Conservation (phyloP, 768 basidiomycete genomes). For the Mycena filopes region DNA sequence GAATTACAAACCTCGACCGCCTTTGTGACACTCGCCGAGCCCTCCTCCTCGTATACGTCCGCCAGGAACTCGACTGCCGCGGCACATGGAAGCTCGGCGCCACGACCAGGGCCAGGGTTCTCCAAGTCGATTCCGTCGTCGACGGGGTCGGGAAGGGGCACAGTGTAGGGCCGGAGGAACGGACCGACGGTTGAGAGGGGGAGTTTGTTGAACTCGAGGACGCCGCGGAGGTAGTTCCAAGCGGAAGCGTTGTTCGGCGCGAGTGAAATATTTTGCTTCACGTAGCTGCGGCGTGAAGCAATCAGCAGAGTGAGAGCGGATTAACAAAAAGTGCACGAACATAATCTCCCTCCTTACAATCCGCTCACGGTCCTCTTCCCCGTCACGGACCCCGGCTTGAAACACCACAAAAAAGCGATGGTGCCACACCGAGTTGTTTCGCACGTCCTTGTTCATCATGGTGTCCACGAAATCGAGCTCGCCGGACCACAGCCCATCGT, state of each 20-base stretch:
- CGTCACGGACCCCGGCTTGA: constrained; percentile 67
- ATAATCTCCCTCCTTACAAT: constrained; percentile 76
- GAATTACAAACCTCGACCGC: constrained; percentile 58
- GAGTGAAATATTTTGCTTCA: constrained; percentile 83
- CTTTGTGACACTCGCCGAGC: constrained; percentile 55
- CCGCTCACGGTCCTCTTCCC: constrained; percentile 70
- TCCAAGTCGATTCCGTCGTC: constrained; percentile 62
- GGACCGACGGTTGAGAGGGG: constrained; percentile 65
- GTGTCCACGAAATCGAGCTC: constrained; percentile 82
- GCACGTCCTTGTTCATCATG: constrained; percentile 78
- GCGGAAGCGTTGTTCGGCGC: constrained; percentile 95
- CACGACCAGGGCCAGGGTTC: constrained; percentile 71
- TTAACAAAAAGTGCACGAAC: constrained; percentile 59
- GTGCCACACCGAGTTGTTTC: constrained; percentile 99
- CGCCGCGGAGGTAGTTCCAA: constrained; percentile 96
- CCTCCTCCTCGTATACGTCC: constrained; percentile 73
- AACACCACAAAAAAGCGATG: constrained; percentile 92
- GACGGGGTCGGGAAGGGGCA: constrained; percentile 55
- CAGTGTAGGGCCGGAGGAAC: constrained; percentile 77
- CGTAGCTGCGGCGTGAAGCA: constrained; percentile 59
- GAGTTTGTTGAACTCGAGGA: constrained; percentile 70
- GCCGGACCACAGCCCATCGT: constrained; percentile 72
- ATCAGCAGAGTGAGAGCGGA: neutral
- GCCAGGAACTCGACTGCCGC: constrained; percentile 89
- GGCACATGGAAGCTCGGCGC: constrained; percentile 79